Base-by-base conservation (phyloP, 345 rosid species). In the Corchorus olitorius region DNA sequence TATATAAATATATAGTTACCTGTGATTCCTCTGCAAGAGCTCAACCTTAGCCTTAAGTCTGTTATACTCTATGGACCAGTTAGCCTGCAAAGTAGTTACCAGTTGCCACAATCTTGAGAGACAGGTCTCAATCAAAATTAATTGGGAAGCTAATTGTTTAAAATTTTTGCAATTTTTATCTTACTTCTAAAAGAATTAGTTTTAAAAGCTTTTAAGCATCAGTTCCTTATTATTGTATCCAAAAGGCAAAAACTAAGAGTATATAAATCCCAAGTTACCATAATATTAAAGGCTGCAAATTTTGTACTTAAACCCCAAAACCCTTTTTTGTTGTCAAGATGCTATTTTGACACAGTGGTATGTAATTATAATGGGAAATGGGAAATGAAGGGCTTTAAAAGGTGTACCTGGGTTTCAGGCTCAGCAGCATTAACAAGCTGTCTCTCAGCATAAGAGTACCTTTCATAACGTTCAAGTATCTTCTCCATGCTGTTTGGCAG, bases 31-130 rank as follows among this genome's bases (percentile, higher is more conserved):
- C 78, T 92, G 91, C 60, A 95, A 78, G 82, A 91, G 93, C 80
- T 93, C 98, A 71, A 93, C 84, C 83, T 91, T 95, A 60, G 90
- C 93, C 88, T 90, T 95, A 60, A 93, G 91, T 70, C 88, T 90
- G 76, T 90, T 89, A 72, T 87, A 90, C 81, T 95, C 97, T 84
- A 89, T 65, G 17, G 87, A 65, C 98, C 97, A 91, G 81, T 89
- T 88, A 56, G 86, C 88, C 98, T 92, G 88, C 67, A 53, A 0
- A 53, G 16, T 4, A 14, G 61, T 52, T 27, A 46, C n/a, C 71
- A 22, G 1, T 52, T 15, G 22, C 19, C 72, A 22, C 0, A 48
- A 6, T 3, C 46, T 67, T 13, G 8, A 68, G 11, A 20, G 10
- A 2, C 2, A 13, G 7, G 10, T 70, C 52, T 53, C 61, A 52